Percentiles rank a stretch among this genome's conserved stretches.
Conservation (phyloP, 192 early-diverging fungal species). For the Paraglomus occultum region DNA sequence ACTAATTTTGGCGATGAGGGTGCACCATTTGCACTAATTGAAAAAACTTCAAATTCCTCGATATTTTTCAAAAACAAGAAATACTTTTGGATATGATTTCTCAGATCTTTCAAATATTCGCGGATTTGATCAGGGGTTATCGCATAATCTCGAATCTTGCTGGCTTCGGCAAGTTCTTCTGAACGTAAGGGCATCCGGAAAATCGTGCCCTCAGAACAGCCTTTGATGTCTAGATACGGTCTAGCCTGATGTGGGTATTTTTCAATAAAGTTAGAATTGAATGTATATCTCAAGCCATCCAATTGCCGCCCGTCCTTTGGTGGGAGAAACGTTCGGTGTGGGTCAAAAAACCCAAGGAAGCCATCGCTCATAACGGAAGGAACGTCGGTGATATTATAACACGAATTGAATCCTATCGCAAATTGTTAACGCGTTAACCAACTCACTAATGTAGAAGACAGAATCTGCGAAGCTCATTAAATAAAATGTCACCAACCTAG, state of each 20-base stretch:
- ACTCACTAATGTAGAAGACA: background rate
- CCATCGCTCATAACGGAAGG: constrained; percentile 29
- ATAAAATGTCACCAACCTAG: background rate
- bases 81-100: background rate
- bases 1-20: background rate
- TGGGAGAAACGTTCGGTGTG: constrained; percentile 17
- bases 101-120: background rate
- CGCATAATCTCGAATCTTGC: background rate
- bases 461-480: background rate
- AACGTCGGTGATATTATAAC: constrained; percentile 30
- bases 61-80: constrained; percentile 23
- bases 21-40: background rate
- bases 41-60: constrained; percentile 13
- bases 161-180: background rate
- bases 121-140: background rate
- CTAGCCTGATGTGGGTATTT: constrained; percentile 12
- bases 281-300: background rate
- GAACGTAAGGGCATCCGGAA: constrained; percentile 33
- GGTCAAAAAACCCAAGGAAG: constrained; percentile 31
- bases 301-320: background rate
- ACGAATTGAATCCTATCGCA: constrained; percentile 29
- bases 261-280: background rate
- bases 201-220: constrained; percentile 29
- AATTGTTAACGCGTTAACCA: background rate
- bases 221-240: constrained; percentile 28